Conservation (phyloP, 768 basidiomycete genomes). For the Lactifluus piperatus region DNA sequence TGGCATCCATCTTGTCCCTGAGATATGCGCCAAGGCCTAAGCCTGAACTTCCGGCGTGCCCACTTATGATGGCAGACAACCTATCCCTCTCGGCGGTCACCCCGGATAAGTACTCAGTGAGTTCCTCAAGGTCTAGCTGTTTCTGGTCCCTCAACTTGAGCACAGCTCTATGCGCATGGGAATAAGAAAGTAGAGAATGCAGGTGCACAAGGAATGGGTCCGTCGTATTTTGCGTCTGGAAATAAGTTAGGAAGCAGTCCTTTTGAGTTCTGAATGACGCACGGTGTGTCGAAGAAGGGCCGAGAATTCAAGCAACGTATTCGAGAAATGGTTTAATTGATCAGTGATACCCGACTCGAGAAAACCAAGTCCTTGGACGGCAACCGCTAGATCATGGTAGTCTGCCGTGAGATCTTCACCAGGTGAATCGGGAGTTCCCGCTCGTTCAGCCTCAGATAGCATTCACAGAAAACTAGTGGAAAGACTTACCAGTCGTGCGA, state of each 20-base stretch:
- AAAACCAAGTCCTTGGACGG: slow-evolving; percentile 95
- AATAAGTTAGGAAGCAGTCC: background rate
- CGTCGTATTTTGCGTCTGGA: slow-evolving; percentile 78
- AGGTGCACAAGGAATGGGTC: slow-evolving; percentile 88
- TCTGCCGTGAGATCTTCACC: slow-evolving; percentile 93
- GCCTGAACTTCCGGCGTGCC: slow-evolving; percentile 79
- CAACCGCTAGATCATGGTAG: slow-evolving; percentile 94
- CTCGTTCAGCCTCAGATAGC: slow-evolving; percentile 78
- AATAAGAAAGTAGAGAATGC: slow-evolving; percentile 89
- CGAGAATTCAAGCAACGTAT: slow-evolving; percentile 92
- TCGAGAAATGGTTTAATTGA: slow-evolving; percentile 93
- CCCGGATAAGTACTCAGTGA: slow-evolving; percentile 90
- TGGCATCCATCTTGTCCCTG: slow-evolving; percentile 84
- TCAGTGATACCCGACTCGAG: slow-evolving; percentile 98
- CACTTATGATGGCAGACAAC: slow-evolving; percentile 79
- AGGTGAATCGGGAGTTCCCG: slow-evolving; percentile 60
- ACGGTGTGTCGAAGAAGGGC: slow-evolving; percentile 80
- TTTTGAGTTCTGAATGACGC: slow-evolving; percentile 21
- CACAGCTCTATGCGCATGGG: slow-evolving; percentile 87
- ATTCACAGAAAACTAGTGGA: slow-evolving; percentile 24
- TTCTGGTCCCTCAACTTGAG: slow-evolving; percentile 96
- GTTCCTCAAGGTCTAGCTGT: slow-evolving; percentile 96
- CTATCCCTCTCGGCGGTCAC: slow-evolving; percentile 90
- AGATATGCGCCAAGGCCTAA: slow-evolving; percentile 84
- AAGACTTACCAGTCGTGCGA: slow-evolving; percentile 76